These are phyloP conservation scores for Crithidia mellificae DNA, from an alignment of 208 protist genomes.

Conservation along the genomic window DNA sequence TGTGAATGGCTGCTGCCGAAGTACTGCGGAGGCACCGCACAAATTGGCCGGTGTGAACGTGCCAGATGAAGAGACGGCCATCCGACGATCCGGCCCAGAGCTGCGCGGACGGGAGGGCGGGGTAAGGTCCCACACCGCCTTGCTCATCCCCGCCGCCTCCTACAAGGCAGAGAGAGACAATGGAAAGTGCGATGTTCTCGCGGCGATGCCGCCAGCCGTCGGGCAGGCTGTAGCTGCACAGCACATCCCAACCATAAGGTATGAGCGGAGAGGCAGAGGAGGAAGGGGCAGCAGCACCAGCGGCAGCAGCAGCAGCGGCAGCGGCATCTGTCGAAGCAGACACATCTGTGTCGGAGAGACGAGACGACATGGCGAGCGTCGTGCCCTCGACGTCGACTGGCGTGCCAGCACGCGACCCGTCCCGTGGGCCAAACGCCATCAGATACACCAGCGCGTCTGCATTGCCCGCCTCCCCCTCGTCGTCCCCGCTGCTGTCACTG, in stretches of 20 bases:
- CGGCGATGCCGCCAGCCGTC: constrained; percentile 2
- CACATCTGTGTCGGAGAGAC: constrained; percentile 5
- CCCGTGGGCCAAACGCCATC: background rate
- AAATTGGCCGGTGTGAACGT: constrained; percentile 24
- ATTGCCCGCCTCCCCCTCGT: background rate
- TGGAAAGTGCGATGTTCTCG: constrained; percentile 1
- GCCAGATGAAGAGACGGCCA: constrained; percentile 46
- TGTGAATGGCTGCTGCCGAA: constrained; percentile 30
- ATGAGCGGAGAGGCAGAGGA: too few species aligned
- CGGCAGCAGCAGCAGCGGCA: background rate
- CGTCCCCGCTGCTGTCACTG: background rate
- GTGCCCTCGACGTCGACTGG: background rate
- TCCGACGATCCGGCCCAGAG: constrained; percentile 47
- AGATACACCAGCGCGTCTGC: constrained; percentile 3
- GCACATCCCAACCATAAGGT: constrained; percentile 21
- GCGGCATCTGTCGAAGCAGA: constrained; percentile 13
- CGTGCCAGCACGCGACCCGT: background rate
- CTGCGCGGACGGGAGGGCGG: background rate
- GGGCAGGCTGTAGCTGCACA: constrained; percentile 19
- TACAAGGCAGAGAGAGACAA: constrained; percentile 22
- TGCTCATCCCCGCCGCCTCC: background rate
- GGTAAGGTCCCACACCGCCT: background rate
- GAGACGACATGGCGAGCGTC: constrained; percentile 12
- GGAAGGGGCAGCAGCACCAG: background rate
- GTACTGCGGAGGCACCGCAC: constrained; percentile 34